Conservation (phyloP, 768 basidiomycete species). For the Lactarius indigo region DNA sequence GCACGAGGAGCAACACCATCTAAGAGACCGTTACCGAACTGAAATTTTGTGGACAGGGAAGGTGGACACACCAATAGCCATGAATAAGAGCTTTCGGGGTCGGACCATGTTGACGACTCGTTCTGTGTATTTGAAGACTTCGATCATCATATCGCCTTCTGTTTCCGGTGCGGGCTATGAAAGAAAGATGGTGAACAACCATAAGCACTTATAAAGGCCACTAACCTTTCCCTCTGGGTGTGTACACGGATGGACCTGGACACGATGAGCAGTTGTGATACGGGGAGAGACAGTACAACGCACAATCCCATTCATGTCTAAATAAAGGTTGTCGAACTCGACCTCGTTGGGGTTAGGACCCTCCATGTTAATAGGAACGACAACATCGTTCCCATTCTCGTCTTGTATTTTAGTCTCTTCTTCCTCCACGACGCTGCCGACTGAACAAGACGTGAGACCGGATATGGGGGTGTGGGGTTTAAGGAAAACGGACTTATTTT, state of each 20-base stretch:
- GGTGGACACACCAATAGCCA: conserved; percentile 83
- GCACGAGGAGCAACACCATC: conserved; percentile 97
- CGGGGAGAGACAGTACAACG: conserved; percentile 31
- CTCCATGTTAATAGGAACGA: conserved; percentile 75
- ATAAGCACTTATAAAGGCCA: conserved; percentile 6
- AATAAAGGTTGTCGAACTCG: conserved; percentile 95
- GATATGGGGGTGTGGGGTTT: neutral
- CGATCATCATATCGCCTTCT: conserved; percentile 99
- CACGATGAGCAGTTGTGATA: conserved; percentile 7
- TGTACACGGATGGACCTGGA: conserved; percentile 94
- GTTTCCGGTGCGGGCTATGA: conserved; percentile 89
- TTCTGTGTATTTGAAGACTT: conserved; percentile 95
- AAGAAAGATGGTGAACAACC: neutral
- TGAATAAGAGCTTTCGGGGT: conserved; percentile 92
- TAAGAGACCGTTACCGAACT: conserved; percentile 31
- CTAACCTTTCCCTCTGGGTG: conserved; percentile 94
- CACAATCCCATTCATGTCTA: conserved; percentile 99
- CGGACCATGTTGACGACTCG: conserved; percentile 96
- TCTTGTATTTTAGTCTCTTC: conserved; percentile 68
- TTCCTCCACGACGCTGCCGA: conserved; percentile 79
- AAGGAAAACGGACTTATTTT: conserved; percentile 70
- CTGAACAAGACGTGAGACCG: conserved; percentile 36
- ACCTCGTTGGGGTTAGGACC: conserved; percentile 88
- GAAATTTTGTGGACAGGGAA: conserved; percentile 13
- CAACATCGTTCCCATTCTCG: conserved; percentile 61